These are phyloP conservation scores for Dionaea muscipula DNA, from an alignment of 179 eudicot species.

Conservation along the genomic window DNA sequence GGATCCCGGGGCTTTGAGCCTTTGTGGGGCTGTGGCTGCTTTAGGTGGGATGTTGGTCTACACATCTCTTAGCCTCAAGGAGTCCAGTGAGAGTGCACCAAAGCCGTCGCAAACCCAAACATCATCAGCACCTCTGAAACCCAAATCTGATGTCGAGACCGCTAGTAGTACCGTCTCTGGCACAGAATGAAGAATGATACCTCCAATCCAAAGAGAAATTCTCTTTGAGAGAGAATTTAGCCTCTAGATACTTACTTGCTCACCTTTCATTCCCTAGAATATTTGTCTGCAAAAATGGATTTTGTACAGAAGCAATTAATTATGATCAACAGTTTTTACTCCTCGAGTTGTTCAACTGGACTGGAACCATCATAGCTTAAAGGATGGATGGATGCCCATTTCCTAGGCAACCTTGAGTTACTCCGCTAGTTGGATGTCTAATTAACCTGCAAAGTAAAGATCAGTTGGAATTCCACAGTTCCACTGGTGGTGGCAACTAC, in stretches of 20 bases:
- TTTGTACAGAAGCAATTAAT: too few relatives aligned
- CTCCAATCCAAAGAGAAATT: too few relatives aligned
- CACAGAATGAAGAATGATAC: conserved; percentile 10
- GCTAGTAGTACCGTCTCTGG: conserved; percentile 20
- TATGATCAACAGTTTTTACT: too few relatives aligned
- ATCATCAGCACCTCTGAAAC: conserved; percentile 23
- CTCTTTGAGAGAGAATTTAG: not conserved
- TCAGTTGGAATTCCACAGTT: too few relatives aligned
- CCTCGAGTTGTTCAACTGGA: too few relatives aligned
- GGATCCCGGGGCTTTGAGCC: conserved; percentile 65
- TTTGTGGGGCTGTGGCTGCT: conserved; percentile 63
- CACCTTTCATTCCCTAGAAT: not conserved
- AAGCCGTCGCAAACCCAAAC: conserved; percentile 28
- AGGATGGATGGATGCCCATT: too few relatives aligned
- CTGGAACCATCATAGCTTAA: too few relatives aligned
- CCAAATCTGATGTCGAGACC: conserved; percentile 30
- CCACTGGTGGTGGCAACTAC: too few relatives aligned
- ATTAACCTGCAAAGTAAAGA: too few relatives aligned
- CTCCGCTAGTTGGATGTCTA: too few relatives aligned
- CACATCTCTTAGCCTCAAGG: conserved; percentile 51
- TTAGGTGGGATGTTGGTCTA: conserved; percentile 74
- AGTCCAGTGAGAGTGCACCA: conserved; percentile 17
- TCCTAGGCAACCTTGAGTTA: too few relatives aligned
- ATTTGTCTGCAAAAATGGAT: too few relatives aligned
- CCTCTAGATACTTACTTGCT: not conserved